phyloP scores from a whole-genome alignment of 148 eudicot genomes.

The Vaccinium darrowii region DNA sequence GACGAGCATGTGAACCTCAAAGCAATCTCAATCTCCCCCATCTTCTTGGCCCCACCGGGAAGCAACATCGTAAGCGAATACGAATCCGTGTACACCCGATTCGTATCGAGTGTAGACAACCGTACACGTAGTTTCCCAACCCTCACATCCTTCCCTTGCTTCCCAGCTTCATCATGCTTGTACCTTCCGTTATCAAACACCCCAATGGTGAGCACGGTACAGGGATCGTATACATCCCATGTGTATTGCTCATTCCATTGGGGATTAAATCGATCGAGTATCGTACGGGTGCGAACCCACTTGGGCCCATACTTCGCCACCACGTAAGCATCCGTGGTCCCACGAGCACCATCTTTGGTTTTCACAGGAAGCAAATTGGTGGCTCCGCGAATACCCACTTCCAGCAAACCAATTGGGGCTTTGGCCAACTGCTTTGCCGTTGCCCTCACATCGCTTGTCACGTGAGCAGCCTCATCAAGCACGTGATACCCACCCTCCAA shows the following conservation, averaged over 20 bases:
- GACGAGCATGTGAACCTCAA: constrained; percentile 76
- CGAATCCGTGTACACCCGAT: constrained; percentile 56
- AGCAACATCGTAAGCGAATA: constrained; percentile 63
- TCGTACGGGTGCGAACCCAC: constrained; percentile 84
- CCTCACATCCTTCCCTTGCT: constrained; percentile 54
- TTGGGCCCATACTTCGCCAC: constrained; percentile 88
- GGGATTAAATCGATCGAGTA: constrained; percentile 81
- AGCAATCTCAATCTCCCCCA: constrained; percentile 84
- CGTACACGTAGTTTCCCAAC: constrained; percentile 74
- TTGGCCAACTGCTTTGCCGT: constrained; percentile 73
- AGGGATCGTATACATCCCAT: constrained; percentile 90
- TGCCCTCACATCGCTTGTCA: constrained; percentile 81
- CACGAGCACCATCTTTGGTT: constrained; percentile 76
- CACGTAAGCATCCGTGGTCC: constrained; percentile 82
- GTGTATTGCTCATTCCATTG: constrained; percentile 91
- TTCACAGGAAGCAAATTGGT: constrained; percentile 70
- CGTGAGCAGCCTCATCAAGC: constrained; percentile 93
- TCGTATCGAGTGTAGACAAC: constrained; percentile 67
- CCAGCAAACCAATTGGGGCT: constrained; percentile 77
- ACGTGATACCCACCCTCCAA: constrained; percentile 97
- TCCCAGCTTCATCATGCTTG: constrained; percentile 38
- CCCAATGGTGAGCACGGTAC: constrained; percentile 81
- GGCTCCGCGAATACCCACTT: constrained; percentile 82
- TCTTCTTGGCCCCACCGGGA: constrained; percentile 63
- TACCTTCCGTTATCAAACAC: constrained; percentile 83